Conservation (phyloP, 768 basidiomycete genomes). For the Agrocybe praecox region DNA sequence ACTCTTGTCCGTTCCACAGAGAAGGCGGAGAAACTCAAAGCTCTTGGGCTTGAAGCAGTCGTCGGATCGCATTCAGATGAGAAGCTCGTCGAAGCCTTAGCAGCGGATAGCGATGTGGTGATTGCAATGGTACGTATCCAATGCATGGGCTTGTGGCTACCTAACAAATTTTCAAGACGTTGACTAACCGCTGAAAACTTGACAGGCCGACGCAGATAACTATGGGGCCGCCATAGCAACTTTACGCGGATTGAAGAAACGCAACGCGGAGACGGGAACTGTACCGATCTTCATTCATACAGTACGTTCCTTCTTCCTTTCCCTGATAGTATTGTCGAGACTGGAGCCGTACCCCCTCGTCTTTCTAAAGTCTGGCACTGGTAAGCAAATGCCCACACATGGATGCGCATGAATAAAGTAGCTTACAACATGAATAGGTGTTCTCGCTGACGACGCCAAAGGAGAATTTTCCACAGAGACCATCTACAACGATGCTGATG, state of each 20-base stretch:
- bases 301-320: conserved; percentile 32
- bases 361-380: conserved; percentile 16
- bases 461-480: conserved; percentile 37
- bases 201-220: conserved; percentile 42
- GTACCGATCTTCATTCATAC: conserved; percentile 56
- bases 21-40: conserved; percentile 45
- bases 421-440: conserved; percentile 22
- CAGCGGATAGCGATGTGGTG: conserved; percentile 42
- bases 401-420: conserved; percentile 18
- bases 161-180: background rate
- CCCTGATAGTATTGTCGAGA: background rate
- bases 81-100: conserved; percentile 37
- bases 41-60: conserved; percentile 37
- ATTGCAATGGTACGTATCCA: conserved; percentile 33
- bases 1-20: conserved; percentile 45
- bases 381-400: conserved; percentile 38
- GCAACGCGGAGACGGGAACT: conserved; percentile 40
- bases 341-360: background rate
- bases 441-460: conserved; percentile 42
- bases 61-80: conserved; percentile 41
- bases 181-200: background rate
- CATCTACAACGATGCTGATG: conserved; percentile 51
- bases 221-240: conserved; percentile 43
- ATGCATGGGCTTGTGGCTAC: no score
- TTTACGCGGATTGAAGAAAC: conserved; percentile 50